Base-by-base conservation (phyloP, 345 rosid genomes). In the Moringa oleifera region DNA sequence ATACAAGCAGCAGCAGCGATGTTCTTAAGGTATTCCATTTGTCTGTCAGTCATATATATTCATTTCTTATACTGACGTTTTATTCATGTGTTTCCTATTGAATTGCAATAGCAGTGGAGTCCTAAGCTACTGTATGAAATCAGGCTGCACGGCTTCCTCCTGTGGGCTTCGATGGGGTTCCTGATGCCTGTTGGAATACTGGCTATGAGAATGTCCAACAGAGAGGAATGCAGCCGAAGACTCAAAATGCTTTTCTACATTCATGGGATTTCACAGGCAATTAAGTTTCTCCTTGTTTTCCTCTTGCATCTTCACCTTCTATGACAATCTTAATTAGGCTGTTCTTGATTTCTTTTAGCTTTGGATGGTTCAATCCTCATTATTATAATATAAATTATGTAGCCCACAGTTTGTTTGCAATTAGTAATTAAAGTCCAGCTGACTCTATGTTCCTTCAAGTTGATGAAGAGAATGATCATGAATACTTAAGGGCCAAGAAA, bases 111-210 rank as follows among this genome's bases (percentile, higher is more conserved):
- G 15, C 84, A 88, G 93, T 22, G 79, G 68, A 88, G 75, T 79
- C 65, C 81, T 24, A 71, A 72, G 52, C 78, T 87, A 70, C 56
- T 73, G 61, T 77, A 64, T 24, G 87, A 82, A 64, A 80, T 92
- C 52, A 70, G 71, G 61, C 66, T 87, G 37, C 98, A 92, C 68
- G 98, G 93, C 12, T 74, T 89, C 68, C 86, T 89, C 66, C 80
- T 87, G 20, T 92, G 98, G 98, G 83, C 67, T 64, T 92, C 98
- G 57, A 77, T 89, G 76, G 98, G 98, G 23, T 73, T 92, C 65
- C 73, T 92, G 63, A 83, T 81, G 84, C 98, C 98, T 58, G 52
- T 84, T 53, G 98, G 93, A 52, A 77, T 92, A 54, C 82, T 92
- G 23, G 63, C 78, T 22, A 76, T 87, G 67, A 82, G 96, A 75